Evolutionary conservation across 2,329 filamentous ascomycete species (phyloP), one percentile per base, ranked within the genome.

Genomic region (Acephala macrosclerotiorum): DNA sequence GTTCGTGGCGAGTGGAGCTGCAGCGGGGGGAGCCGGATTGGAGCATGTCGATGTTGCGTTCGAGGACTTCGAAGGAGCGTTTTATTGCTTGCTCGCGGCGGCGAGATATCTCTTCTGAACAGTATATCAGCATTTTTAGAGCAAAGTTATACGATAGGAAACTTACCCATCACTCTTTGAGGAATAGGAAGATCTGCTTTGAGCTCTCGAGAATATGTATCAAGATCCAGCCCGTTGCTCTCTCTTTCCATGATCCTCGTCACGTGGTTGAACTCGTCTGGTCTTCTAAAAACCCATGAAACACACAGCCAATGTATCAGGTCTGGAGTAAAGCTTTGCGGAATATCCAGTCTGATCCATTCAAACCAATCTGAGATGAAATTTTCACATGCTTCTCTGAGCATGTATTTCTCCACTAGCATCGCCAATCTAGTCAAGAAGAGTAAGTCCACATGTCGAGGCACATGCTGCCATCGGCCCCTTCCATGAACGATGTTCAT

Each of bases 61-160:
- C 78, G 71, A 47, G 78, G 51, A 12, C 75, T 58, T 11, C 67
- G 57, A 67, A 80, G 71, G 18, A 74, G 73, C 8, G 73, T 68
- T 3, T 72, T 36, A 64, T 78, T 61, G 64, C 70, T 58, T 51
- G 63, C 57, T 58, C 49, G 29, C 62, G 33, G 20, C 55, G 33
- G 7, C 55, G 55, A 8, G 29, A 36, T 20, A 57, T 57, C 9
- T 35, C 55, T 57, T 51, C 55, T 63, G 9, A 29, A 5, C 3
- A 58, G 38, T 18, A n/a, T 22, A 18, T 45, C 36, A 40, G 38
- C 25, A 3, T 22, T 12, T 36, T 16, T n/a, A n/a, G 18, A 16
- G 26, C 12, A 2, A 4, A 35, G 12, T 11, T 9, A 35, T 22
- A 26, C n/a, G 6, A 35, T 56, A 36, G 20, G 7, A 0, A 22